Base-by-base conservation (phyloP, 2,329 filamentous ascomycete species). In the Fonsecaea nubica region DNA sequence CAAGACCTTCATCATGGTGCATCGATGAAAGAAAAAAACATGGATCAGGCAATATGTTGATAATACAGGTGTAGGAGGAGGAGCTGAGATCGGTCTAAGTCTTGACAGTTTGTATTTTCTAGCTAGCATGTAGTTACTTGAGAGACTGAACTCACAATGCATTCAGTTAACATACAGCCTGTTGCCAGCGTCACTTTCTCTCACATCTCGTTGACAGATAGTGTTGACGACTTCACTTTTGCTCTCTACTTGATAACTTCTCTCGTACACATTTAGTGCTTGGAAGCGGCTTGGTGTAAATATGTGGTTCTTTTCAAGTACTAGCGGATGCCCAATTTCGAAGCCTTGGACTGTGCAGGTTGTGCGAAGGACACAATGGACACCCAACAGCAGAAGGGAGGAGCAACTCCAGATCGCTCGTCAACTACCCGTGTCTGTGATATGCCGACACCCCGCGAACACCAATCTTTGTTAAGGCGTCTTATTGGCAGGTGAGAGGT, bases 1-100 rank as follows among this genome's bases (percentile, higher is more conserved):
- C 56, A 64, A 48, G 52, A 64, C 63, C 66, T 68, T 36, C 59
- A 32, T 64, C 63, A 21, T 52, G 30, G 55, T 63, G 66, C 57
- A 68, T 68, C 40, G 60, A 61, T 63, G 55, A 54, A 52, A n/a
- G 52, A 18, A 25, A 25, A 25, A 25, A 61, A 63, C 57, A 68
- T 66, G 55, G 52, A 8, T 25, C 42, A 45, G 56, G 50, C 32
- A 58, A 58, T 58, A 60, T 62, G 55, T 68, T 50, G 50, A 66
- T 64, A 58, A 64, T 30, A 18, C 50, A 68, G 63, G 56, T 58
- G 36, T 53, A 18, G 40, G 53, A 60, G 35, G 15, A 52, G 58
- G 58, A 65, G 61, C 57, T 65, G 60, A 56, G 50, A 5, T 32
- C 13, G 15, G 33, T 48, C 25, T 54, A 66, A 62, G 59, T 60